These are phyloP conservation scores for Phytophthora uliginosa DNA, from an alignment of 352 stramenopile genomes.

Conservation along the genomic window DNA sequence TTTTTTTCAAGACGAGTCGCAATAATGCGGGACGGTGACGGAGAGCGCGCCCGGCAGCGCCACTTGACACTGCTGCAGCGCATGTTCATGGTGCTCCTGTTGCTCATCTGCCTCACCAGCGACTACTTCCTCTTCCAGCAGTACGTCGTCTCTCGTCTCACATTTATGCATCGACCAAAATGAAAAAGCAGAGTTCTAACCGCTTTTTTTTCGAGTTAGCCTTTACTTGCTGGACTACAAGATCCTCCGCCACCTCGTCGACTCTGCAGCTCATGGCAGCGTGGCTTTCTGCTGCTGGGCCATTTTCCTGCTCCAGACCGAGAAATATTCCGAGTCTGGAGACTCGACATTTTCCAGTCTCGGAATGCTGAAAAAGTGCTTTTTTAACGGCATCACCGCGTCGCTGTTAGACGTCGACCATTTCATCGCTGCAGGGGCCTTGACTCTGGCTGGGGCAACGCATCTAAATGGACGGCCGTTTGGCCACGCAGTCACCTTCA, in stretches of 20 bases:
- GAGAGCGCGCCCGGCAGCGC: conserved; percentile 6
- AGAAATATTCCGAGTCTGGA: conserved; percentile 19
- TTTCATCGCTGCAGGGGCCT: conserved; percentile 71
- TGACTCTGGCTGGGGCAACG: conserved; percentile 67
- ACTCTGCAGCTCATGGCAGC: conserved; percentile 63
- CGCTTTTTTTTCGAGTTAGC: conserved; percentile 22
- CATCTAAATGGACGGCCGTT: conserved; percentile 72
- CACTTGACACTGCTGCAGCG: conserved; percentile 32
- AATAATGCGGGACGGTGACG: conserved; percentile 20
- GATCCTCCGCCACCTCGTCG: conserved; percentile 69
- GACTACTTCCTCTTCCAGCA: conserved; percentile 72
- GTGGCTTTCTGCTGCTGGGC: conserved; percentile 72
- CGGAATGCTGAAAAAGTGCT: conserved; percentile 50
- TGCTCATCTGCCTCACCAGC: conserved; percentile 58
- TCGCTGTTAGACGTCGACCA: conserved; percentile 76
- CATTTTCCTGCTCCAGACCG: conserved; percentile 61
- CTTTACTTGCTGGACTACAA: conserved; percentile 40
- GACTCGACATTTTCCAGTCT: conserved; percentile 14
- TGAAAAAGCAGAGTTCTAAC: background rate
- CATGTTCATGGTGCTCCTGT: conserved; percentile 54
- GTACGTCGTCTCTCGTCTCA: conserved; percentile 35
- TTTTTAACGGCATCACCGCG: conserved; percentile 49
- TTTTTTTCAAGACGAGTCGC: conserved; percentile 8
- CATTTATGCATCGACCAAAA: background rate
- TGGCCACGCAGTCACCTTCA: conserved; percentile 75